A percentile compares a stretch with the other conserved stretches of the same genome.
Conservation (phyloP, 345 rosid species). For the Diplotaxis tenuifolia region DNA sequence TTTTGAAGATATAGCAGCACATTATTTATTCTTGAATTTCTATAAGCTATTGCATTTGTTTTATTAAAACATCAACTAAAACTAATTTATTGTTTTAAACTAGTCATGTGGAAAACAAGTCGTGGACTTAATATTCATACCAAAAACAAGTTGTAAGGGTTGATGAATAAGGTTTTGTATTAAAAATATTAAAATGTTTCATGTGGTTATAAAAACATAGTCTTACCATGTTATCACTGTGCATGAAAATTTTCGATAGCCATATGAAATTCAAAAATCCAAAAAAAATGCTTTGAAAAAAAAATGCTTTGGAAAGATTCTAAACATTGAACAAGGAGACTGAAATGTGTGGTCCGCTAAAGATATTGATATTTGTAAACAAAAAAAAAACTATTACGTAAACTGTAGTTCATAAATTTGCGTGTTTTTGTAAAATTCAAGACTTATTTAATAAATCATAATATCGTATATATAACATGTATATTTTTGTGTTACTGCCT, state of each 20-base stretch:
- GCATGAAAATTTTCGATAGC: background rate
- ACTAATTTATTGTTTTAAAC: background rate
- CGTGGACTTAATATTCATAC: background rate
- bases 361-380: no score
- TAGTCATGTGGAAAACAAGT: background rate
- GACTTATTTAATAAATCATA: background rate
- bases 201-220: conserved; percentile 1
- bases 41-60: background rate
- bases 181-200: background rate
- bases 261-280: background rate
- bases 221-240: background rate
- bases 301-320: background rate
- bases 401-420: conserved; percentile 39
- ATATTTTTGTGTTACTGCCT: background rate
- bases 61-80: background rate
- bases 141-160: background rate
- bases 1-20: background rate
- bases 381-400: no score
- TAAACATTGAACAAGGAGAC: conserved; percentile 3
- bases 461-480: background rate
- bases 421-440: conserved; percentile 31
- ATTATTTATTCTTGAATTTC: background rate
- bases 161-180: background rate
- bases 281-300: no score
- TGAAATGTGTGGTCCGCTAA: conserved; percentile 4